Evolutionary conservation across 139 green algal species (phyloP), one percentile per base, ranked within the genome.

Genomic region (Volvox africanus): DNA sequence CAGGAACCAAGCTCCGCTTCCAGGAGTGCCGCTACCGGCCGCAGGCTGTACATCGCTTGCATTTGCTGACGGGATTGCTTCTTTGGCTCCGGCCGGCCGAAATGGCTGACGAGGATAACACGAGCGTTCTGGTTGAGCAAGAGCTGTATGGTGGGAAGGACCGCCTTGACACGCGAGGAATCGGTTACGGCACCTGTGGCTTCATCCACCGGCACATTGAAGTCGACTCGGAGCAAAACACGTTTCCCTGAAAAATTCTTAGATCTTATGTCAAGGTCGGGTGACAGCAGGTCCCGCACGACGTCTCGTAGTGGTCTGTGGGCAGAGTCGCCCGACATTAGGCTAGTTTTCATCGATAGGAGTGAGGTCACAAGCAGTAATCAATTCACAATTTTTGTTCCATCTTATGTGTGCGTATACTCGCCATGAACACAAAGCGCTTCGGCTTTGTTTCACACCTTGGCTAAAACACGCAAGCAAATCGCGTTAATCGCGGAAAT

Each of bases 181-280:
- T 98, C 96, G 0, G 95, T 94, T 78, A 98, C 96, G 50, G 92
- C 93, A 61, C 84, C 84, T 2, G 82, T 86, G 61, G 92, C 62
- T 1, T 81, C 92, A 36, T 95, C 91, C 3, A 97, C 89, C 1
- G 96, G 96, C 16, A 97, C 95, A 89, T 98, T 98, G n/a, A 98
- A 91, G 85, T 98, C 96, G 11, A 93, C 94, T 13, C 96, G 92
- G 2, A 97, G 88, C 81, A 98, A 92, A 21, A 97, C 96, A 0
- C 86, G 84, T 88, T 96, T 95, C 50, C 96, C 96, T 55, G 44
- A 9, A 55, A 55, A 55, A 55, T 9, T 55, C 44, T 55, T 55
- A 55, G 44, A 55, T 55, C 9, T 36, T 19, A 92, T 62, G 16
- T 88, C 61, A 14, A 55, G 68, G 6, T 91, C 76, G 0, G 76